phyloP scores from a whole-genome alignment of 1,139 yeast genomes.

The Blastobotrys arbuscula region DNA sequence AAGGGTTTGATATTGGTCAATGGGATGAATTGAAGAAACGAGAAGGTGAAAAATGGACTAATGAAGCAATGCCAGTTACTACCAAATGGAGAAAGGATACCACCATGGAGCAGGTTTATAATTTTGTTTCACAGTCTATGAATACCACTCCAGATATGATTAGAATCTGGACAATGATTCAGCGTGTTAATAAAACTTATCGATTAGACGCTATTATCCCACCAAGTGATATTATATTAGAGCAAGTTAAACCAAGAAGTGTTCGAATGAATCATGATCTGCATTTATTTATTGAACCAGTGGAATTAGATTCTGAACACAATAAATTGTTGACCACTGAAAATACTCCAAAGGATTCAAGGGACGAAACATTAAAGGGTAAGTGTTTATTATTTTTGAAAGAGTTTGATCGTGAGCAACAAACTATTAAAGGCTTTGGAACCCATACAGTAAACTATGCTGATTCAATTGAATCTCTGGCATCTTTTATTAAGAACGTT shows the following conservation, averaged over 20 bases:
- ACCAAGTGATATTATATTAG: slow-evolving; percentile 36
- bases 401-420: slow-evolving; percentile 55
- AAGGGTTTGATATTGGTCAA: slow-evolving; percentile 68
- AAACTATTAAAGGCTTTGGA: slow-evolving; percentile 56
- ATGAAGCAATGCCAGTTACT: slow-evolving; percentile 43
- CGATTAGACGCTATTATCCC: slow-evolving; percentile 56
- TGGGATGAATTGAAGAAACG: slow-evolving; percentile 23
- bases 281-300: slow-evolving; percentile 40
- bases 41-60: slow-evolving; percentile 24
- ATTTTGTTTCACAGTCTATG: slow-evolving; percentile 44
- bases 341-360: background rate
- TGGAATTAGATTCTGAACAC: slow-evolving; percentile 15
- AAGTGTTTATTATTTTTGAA: slow-evolving; percentile 55
- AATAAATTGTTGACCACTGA: background rate
- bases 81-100: slow-evolving; percentile 57
- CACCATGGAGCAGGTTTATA: slow-evolving; percentile 47
- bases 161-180: slow-evolving; percentile 60
- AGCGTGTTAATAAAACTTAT: slow-evolving; percentile 68
- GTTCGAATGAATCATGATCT: background rate
- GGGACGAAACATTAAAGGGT: background rate
- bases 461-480: slow-evolving; percentile 42
- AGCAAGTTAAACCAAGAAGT: slow-evolving; percentile 38
- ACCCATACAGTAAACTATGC: slow-evolving; percentile 54
- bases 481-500: slow-evolving; percentile 40
- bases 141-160: slow-evolving; percentile 40